Evolutionary conservation across 2,329 filamentous ascomycete genomes (phyloP), one percentile per base, ranked within the genome.

Genomic region (Venturia pyrina): DNA sequence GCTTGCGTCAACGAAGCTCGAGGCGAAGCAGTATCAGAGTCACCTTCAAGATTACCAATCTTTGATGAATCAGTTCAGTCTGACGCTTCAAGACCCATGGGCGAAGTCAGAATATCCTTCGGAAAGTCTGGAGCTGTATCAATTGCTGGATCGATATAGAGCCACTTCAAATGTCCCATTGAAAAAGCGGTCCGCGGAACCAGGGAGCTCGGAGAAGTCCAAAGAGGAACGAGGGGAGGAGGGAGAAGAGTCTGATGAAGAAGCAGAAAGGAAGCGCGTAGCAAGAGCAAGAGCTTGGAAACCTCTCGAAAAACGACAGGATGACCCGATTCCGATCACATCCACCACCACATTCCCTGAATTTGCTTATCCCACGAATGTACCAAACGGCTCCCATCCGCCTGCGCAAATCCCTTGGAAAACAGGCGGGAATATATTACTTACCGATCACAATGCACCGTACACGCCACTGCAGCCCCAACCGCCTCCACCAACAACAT

Each of bases 21-120:
- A 76, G 3, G 67, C 69, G 2, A 60, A 70, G 3, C 69, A 83
- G 3, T 67, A 74, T 3, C 44, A 69, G 1, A 67, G 70, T 7
- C 79, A 83, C 67, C 59, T 77, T 1, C 70, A 73, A 7, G 81
- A 82, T 70, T 83, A 79, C 67, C 71, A 71, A 10, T 67, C 69
- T 3, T 72, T 83, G 0, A 72, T 75, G 10, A 69, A 70, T 1
- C 72, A 70, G 0, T 84, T 84, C 69, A 70, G 70, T 0, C 71
- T 84, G 1, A 70, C 75, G 0, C 74, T 84, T 0, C 80, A 81
- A 0, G 81, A 84, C 62, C 71, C 76, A 0, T 69, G 75, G 5
- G 70, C 71, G 34, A 65, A 57, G n/a, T 61, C 63, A 10, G 34
- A 61, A 41, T 65, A 65, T 28, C 63, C 63, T 13, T 83, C 82